Evolutionary conservation across 2,329 filamentous ascomycete genomes (phyloP).

Genomic region (Madurella fahalii): DNA sequence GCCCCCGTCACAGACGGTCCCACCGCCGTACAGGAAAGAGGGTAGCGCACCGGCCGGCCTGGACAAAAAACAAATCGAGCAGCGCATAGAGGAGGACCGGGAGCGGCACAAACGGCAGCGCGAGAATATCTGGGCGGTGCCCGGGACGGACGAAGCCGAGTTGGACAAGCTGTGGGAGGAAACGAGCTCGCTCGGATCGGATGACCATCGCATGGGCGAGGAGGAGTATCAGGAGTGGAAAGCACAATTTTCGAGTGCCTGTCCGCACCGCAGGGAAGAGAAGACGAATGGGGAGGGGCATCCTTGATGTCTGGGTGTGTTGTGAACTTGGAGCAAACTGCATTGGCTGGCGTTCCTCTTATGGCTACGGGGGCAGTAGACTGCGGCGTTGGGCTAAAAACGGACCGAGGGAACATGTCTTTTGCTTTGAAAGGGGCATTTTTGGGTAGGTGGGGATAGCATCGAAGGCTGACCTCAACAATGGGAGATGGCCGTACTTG

Average conservation of each 20-base stretch:
- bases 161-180: conserved; percentile 82
- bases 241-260: conserved; percentile 34
- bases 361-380: not conserved
- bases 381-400: not conserved
- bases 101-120: conserved; percentile 89
- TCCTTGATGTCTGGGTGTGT: not conserved
- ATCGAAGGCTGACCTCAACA: too few species aligned
- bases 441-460: too few species aligned
- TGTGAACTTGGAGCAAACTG: not conserved
- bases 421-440: too few species aligned
- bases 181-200: conserved; percentile 78
- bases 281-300: conserved; percentile 16
- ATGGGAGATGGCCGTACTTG: too few species aligned
- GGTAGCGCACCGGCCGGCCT: conserved; percentile 39
- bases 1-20: conserved; percentile 40
- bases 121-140: conserved; percentile 91
- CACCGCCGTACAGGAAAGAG: conserved; percentile 20
- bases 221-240: conserved; percentile 63
- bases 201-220: conserved; percentile 71
- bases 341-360: conserved; percentile 8
- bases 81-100: conserved; percentile 93
- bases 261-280: conserved; percentile 32
- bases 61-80: conserved; percentile 87
- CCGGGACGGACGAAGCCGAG: conserved; percentile 62
- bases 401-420: too few species aligned